Base-by-base conservation (phyloP, 805 yeast genomes). In the Yarrowia bubula region DNA sequence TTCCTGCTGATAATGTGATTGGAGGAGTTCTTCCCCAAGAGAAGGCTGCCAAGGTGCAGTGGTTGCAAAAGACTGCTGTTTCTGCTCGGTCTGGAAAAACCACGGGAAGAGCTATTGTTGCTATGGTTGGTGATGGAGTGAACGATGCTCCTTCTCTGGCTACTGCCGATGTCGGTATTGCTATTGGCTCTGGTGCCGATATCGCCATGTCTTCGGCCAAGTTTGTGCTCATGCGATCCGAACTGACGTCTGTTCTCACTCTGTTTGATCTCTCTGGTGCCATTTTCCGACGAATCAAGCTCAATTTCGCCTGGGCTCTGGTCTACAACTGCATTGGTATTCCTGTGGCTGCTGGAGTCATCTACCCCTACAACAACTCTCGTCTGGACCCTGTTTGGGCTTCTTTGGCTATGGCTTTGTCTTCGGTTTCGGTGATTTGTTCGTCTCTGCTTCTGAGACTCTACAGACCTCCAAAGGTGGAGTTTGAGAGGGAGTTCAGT, bases 281-380 rank as follows among this genome's bases (percentile, higher is more conserved):
- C 38, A 91, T 97, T 0, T 88, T 92, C 73, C 75, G 75, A 39
- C 83, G 91, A 68, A 89, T 93, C 68, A 89, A 88, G 72, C 72
- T 87, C 75, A 95, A 95, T 74, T 90, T 93, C 70, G 74, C 89
- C 65, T 89, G 97, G 88, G 97, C 98, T 1, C 83, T 87, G 8
- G 78, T 91, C 47, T 93, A 93, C 76, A 93, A 93, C 71, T 46
- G 89, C 15, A 77, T 89, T 33, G 93, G 95, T 87, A 81, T 93
- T 39, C 99, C 98, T 1, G 82, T 93, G 69, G 97, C 98, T 0
- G 93, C 96, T 87, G 98, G 98, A 1, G 83, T 88, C n/a, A 79
- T 93, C 64, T 82, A 86, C 57, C 96, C 96, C 1, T 85, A 87
- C 76, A 87, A 89, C 41, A 80, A 90, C 58, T 83, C 88, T 64